phyloP scores from a whole-genome alignment of 768 basidiomycete species.

The Boletus insuetus region DNA sequence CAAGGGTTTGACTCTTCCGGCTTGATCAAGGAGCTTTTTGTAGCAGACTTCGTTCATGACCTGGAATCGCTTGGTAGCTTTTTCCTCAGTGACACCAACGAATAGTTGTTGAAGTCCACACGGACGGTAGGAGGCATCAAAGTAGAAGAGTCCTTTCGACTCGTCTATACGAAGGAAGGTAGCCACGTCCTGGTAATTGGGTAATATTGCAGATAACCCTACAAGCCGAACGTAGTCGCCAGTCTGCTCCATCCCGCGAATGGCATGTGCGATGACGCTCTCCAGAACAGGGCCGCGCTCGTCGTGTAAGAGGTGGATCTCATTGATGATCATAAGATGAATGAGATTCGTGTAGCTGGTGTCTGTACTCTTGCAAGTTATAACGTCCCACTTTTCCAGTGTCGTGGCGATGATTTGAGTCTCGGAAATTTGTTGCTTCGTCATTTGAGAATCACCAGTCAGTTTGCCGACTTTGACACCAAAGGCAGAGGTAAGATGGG shows the following conservation, averaged over 20 bases:
- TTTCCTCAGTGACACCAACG: constrained; percentile 97
- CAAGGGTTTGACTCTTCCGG: constrained; percentile 88
- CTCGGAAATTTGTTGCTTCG: constrained; percentile 93
- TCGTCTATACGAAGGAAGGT: constrained; percentile 94
- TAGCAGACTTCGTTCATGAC: constrained; percentile 99
- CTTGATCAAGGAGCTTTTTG: constrained; percentile 95
- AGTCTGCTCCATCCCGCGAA: constrained; percentile 93
- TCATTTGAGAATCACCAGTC: constrained; percentile 97
- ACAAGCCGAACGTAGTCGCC: constrained; percentile 90
- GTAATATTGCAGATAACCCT: constrained; percentile 95
- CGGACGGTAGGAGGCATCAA: constrained; percentile 91
- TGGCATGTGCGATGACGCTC: constrained; percentile 84
- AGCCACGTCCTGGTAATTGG: constrained; percentile 97
- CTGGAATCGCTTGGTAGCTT: constrained; percentile 97
- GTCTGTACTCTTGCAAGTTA: constrained; percentile 96
- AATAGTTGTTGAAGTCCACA: constrained; percentile 96
- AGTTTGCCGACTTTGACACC: constrained; percentile 91
- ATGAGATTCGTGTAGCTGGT: constrained; percentile 97
- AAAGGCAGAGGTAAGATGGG: constrained; percentile 58
- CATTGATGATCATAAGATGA: constrained; percentile 94
- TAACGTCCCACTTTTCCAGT: constrained; percentile 99
- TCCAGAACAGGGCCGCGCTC: constrained; percentile 97
- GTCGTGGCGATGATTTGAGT: constrained; percentile 99
- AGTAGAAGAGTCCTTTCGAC: constrained; percentile 92
- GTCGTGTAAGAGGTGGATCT: constrained; percentile 96